Evolutionary conservation across 1,139 yeast species (phyloP), one percentile per base, ranked within the genome.

Genomic region (Taiozyma sp.): DNA sequence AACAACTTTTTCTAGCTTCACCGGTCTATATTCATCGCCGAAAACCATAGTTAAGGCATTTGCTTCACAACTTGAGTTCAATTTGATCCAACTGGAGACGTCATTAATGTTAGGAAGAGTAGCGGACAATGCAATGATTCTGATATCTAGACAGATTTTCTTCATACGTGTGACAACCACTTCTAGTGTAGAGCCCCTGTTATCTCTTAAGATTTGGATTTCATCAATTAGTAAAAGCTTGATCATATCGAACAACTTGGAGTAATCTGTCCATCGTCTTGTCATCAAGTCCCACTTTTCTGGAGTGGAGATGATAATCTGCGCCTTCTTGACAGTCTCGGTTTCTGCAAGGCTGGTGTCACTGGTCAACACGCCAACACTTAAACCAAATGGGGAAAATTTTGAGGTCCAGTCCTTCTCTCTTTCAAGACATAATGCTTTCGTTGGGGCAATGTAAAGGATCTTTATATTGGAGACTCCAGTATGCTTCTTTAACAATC

Each of bases 241-340:
- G 1, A 79, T 66, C 42, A 71, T 57, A 19, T 67, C 69, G 46
- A 78, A 69, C n/a, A 76, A 54, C 39, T 64, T 69, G 4, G 65
- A 57, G 50, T 72, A 70, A 54, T 77, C 80, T 5, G 65, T 57
- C 81, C 82, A 76, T 55, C 71, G 70, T 54, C 83, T 67, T 0
- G 83, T 77, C 49, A 79, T 63, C 46, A 73, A 63, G 56, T 80
- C 84, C 82, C 83, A 79, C 63, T 79, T 80, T 61, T 80, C 84
- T 2, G 84, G 83, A 0, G 84, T 80, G 1, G 82, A 73, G 10
- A 80, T 71, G 10, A 80, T 74, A 5, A 80, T 68, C 47, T 75
- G 74, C 4, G 79, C 70, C 29, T 63, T 70, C 54, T 70, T 71
- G 0, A 76, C 76, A 24, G 64, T 68, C 7, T 73, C 77, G 4